Percentiles rank a stretch among this genome's conserved stretches.
Evolutionary conservation across 768 basidiomycete genomes (phyloP).

Genomic region (Boletus coccyginus): DNA sequence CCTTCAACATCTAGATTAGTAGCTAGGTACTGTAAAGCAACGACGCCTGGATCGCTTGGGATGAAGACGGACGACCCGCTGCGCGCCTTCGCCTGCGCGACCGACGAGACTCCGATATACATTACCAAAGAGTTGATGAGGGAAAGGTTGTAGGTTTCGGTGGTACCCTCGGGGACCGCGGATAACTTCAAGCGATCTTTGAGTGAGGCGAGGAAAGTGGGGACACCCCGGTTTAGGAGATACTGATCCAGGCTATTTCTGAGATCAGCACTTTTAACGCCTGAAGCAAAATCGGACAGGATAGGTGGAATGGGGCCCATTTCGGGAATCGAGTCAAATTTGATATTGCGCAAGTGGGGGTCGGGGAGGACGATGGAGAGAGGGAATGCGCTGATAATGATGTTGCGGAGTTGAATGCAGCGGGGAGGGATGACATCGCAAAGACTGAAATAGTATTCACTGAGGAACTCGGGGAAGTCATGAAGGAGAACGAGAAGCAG

Average conservation of each 20-base stretch:
- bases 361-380: constrained; percentile 77
- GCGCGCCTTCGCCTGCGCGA: constrained; percentile 83
- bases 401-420: constrained; percentile 95
- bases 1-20: constrained; percentile 89
- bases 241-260: constrained; percentile 80
- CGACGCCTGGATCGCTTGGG: constrained; percentile 78
- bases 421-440: constrained; percentile 90
- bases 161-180: constrained; percentile 40
- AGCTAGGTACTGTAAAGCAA: constrained; percentile 79
- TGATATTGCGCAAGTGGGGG: constrained; percentile 73
- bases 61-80: constrained; percentile 82
- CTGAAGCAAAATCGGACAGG: constrained; percentile 85
- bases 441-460: constrained; percentile 94
- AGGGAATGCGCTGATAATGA: constrained; percentile 95
- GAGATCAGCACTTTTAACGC: constrained; percentile 78
- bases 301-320: constrained; percentile 92
- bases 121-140: constrained; percentile 93
- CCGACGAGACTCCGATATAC: constrained; percentile 92
- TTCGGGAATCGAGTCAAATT: constrained; percentile 77
- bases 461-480: constrained; percentile 98
- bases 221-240: constrained; percentile 71
- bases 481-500: constrained; percentile 93
- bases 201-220: constrained; percentile 71
- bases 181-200: constrained; percentile 70
- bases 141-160: constrained; percentile 79